Percentiles rank a stretch among this genome's conserved stretches.
Evolutionary conservation across 768 basidiomycete species (phyloP).

Genomic region (Mycena floridula): DNA sequence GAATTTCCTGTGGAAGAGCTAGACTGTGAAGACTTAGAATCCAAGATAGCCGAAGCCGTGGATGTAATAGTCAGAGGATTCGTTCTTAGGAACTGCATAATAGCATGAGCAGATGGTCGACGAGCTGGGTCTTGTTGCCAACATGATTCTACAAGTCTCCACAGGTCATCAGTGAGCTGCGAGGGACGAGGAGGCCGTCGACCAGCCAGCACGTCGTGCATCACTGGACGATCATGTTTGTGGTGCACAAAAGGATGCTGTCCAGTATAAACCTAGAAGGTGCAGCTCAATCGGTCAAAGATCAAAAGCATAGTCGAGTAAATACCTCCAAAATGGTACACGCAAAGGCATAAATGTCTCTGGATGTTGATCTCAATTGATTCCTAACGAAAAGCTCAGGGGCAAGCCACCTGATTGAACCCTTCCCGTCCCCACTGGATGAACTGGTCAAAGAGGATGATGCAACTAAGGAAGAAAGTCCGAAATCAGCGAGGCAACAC

Average conservation of each 20-base stretch:
- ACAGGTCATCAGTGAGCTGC: background rate
- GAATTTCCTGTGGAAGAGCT: too few relatives aligned
- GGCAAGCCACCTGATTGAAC: background rate
- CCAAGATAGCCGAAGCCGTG: too few relatives aligned
- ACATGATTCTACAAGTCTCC: background rate
- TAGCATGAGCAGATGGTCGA: too few relatives aligned
- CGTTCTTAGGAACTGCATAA: too few relatives aligned
- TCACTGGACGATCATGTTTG: background rate
- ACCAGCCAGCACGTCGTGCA: background rate
- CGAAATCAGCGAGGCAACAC: slow-evolving; percentile 4
- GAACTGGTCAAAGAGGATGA: background rate
- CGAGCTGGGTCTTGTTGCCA: background rate
- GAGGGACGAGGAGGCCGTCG: background rate
- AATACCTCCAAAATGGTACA: background rate
- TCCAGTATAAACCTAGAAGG: background rate
- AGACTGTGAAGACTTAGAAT: too few relatives aligned
- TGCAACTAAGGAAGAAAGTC: background rate
- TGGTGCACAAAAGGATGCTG: background rate
- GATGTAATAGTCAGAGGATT: too few relatives aligned
- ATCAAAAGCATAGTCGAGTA: background rate
- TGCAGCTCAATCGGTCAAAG: too few relatives aligned
- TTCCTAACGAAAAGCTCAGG: background rate
- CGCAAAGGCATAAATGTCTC: background rate
- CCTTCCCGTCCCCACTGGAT: background rate
- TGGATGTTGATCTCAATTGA: background rate